Evolutionary conservation across 1,284 basidiomycete genomes (phyloP).

Genomic region (Testicularia cyperi): DNA sequence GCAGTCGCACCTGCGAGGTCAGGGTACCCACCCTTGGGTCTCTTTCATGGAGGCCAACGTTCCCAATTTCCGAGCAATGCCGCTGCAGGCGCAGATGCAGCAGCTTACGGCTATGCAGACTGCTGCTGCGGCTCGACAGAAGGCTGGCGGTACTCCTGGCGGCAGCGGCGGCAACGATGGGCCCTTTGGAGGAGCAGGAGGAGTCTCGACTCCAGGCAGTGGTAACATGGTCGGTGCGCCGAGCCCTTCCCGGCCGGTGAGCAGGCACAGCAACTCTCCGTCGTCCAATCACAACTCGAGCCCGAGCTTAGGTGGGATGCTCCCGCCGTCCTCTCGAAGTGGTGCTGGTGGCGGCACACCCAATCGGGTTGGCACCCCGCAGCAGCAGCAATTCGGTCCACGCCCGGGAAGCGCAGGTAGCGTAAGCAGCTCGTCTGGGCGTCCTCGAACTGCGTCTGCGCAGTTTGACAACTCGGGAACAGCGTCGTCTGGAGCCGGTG

Average conservation of each 20-base stretch:
- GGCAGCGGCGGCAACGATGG: slow-evolving; percentile 12
- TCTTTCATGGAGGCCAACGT: slow-evolving; percentile 42
- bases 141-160: not conserved
- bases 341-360: no score
- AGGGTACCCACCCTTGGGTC: slow-evolving; percentile 40
- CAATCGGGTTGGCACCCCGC: no score
- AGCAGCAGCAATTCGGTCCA: no score
- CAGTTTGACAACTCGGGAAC: no score
- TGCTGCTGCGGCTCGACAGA: slow-evolving; percentile 29
- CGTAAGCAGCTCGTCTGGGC: no score
- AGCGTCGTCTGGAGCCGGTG: no score
- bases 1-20: slow-evolving; percentile 38
- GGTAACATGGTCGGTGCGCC: no score
- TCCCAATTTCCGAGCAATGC: slow-evolving; percentile 25
- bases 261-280: slow-evolving; percentile 13
- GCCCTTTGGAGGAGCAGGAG: slow-evolving; percentile 11
- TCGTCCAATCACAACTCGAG: no score
- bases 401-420: no score
- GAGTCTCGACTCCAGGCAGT: slow-evolving; percentile 9
- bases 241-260: slow-evolving; percentile 10
- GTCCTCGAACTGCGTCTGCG: no score
- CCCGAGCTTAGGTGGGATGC: slow-evolving; percentile 9
- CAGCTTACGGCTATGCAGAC: slow-evolving; percentile 42
- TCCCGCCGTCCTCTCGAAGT: slow-evolving; percentile 1
- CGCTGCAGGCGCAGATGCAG: slow-evolving; percentile 42